Conservation (phyloP, 805 yeast genomes). For the Candida tallmaniae region DNA sequence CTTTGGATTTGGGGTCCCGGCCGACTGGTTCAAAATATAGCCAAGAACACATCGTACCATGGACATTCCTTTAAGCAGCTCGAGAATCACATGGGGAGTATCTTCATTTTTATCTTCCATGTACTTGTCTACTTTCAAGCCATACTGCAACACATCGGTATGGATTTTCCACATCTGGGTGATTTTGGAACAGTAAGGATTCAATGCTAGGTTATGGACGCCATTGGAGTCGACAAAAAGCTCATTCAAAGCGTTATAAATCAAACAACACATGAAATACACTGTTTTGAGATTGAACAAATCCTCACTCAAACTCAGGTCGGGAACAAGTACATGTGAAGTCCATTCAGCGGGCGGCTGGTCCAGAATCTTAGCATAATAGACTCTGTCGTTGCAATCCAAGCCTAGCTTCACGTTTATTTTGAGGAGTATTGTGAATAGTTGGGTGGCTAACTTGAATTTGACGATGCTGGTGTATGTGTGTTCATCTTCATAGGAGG, state of each 20-base stretch:
- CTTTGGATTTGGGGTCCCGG: not conserved
- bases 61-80: slow-evolving; percentile 53
- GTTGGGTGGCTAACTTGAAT: slow-evolving; percentile 29
- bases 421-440: slow-evolving; percentile 25
- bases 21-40: slow-evolving; percentile 34
- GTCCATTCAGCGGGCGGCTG: slow-evolving; percentile 3
- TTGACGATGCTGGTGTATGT: slow-evolving; percentile 16
- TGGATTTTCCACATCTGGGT: slow-evolving; percentile 64
- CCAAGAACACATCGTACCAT: slow-evolving; percentile 62
- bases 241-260: slow-evolving; percentile 28
- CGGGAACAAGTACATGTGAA: slow-evolving; percentile 8
- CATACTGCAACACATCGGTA: slow-evolving; percentile 54
- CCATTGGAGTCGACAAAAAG: slow-evolving; percentile 23
- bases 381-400: slow-evolving; percentile 2
- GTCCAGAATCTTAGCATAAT: not conserved
- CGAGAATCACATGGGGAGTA: slow-evolving; percentile 31
- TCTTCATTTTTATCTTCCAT: slow-evolving; percentile 19
- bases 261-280: slow-evolving; percentile 25
- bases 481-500: not conserved
- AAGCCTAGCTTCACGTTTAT: slow-evolving; percentile 1
- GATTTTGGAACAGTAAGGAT: slow-evolving; percentile 59
- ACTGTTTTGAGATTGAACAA: slow-evolving; percentile 21
- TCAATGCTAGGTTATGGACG: slow-evolving; percentile 40
- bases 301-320: slow-evolving; percentile 28
- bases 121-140: slow-evolving; percentile 48